Evolutionary conservation across 306 rosid genomes (phyloP).

Genomic region (Fagus sylvatica): DNA sequence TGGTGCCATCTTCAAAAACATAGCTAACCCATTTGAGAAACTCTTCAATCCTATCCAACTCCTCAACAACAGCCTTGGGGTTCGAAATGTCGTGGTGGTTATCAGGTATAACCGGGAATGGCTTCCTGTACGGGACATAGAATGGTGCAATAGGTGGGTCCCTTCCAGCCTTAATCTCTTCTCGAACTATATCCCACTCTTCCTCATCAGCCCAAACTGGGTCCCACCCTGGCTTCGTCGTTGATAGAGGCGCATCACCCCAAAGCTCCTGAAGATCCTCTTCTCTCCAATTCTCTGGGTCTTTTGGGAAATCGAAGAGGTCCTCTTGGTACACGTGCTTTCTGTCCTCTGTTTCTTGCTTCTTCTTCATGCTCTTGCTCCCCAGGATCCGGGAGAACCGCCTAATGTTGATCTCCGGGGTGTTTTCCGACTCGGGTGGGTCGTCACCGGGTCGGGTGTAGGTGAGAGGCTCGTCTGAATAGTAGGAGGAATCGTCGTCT

Average conservation of each 20-base stretch:
- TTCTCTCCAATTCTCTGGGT: constrained; percentile 73
- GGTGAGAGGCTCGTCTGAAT: constrained; percentile 21
- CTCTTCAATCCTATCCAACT: constrained; percentile 94
- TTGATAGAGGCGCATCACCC: constrained; percentile 56
- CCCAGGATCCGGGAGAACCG: constrained; percentile 29
- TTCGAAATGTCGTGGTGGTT: constrained; percentile 47
- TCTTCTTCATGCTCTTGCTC: constrained; percentile 26
- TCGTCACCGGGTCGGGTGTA: constrained; percentile 29
- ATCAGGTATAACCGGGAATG: constrained; percentile 59
- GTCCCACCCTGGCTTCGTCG: constrained; percentile 85
- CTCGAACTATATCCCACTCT: constrained; percentile 53
- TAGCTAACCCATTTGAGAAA: constrained; percentile 94
- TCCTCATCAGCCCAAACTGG: constrained; percentile 62
- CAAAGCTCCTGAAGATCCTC: constrained; percentile 74
- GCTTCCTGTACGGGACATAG: constrained; percentile 69
- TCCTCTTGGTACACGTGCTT: constrained; percentile 11
- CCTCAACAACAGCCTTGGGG: constrained; percentile 66
- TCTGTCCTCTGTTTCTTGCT: constrained; percentile 29
- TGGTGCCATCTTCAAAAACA: constrained; percentile 77
- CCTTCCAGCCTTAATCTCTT: constrained; percentile 47
- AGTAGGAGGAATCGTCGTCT: constrained; percentile 24
- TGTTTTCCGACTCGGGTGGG: constrained; percentile 28
- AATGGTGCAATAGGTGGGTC: constrained; percentile 76
- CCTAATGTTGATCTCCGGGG: constrained; percentile 37
- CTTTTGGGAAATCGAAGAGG: constrained; percentile 63